A percentile compares a stretch with the other conserved stretches of the same genome.
phyloP scores from a whole-genome alignment of 1,284 basidiomycete genomes.

The Xerocomus amazonicus region DNA sequence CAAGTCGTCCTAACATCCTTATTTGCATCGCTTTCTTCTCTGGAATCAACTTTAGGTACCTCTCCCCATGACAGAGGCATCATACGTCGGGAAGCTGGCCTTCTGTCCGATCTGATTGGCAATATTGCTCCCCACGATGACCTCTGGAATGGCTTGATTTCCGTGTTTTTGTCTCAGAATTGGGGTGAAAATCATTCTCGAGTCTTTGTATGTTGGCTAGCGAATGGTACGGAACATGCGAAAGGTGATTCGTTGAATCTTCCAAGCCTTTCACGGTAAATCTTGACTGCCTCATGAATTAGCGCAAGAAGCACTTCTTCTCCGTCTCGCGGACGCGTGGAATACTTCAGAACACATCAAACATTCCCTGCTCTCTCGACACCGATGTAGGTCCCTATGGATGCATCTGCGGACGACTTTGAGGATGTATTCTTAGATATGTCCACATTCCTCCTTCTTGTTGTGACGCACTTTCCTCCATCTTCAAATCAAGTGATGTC shows the following conservation, averaged over 20 bases:
- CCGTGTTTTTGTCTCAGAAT: constrained; percentile 49
- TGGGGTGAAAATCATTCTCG: constrained; percentile 60
- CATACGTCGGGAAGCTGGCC: constrained; percentile 49
- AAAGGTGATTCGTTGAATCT: constrained; percentile 36
- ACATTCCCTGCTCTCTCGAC: constrained; percentile 65
- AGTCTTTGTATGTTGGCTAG: constrained; percentile 64
- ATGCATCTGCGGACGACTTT: neutral
- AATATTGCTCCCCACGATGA: constrained; percentile 40
- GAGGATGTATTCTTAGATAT: constrained; percentile 45
- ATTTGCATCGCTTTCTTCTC: constrained; percentile 41
- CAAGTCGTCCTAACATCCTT: constrained; percentile 60
- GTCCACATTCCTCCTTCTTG: constrained; percentile 66
- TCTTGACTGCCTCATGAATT: constrained; percentile 9
- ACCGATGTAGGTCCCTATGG: constrained; percentile 52
- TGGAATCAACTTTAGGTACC: constrained; percentile 24
- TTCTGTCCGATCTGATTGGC: constrained; percentile 53
- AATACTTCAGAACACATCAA: constrained; percentile 63
- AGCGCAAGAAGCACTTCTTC: constrained; percentile 51
- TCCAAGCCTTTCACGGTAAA: neutral
- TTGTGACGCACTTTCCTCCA: constrained; percentile 55
- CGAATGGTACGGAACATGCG: constrained; percentile 33
- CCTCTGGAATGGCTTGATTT: constrained; percentile 49
- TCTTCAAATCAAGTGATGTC: constrained; percentile 40
- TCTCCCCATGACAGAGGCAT: constrained; percentile 37
- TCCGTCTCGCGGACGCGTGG: constrained; percentile 57